Evolutionary conservation across 371 early-diverging fungal species (phyloP).

Genomic region (Actinomortierella ambigua): DNA sequence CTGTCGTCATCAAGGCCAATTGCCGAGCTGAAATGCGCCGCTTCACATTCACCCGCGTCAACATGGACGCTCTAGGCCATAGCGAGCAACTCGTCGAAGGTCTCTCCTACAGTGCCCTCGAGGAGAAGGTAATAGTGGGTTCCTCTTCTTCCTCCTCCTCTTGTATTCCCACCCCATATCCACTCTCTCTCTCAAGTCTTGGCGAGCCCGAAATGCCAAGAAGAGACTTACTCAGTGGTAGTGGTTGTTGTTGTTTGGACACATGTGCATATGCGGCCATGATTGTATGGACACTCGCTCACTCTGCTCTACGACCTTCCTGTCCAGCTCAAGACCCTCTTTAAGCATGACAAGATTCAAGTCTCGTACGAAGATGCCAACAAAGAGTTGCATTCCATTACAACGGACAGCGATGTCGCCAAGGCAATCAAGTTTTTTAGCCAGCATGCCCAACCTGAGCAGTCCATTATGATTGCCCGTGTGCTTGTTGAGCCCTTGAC

Average conservation of each 20-base stretch:
- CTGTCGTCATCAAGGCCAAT: conserved; percentile 4
- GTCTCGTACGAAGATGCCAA: conserved; percentile 28
- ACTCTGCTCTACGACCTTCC: too few species aligned
- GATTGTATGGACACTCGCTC: too few species aligned
- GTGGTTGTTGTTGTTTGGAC: too few species aligned
- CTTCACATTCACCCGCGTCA: conserved; percentile 16
- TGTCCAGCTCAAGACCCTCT: conserved; percentile 23
- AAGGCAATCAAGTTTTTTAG: conserved; percentile 20
- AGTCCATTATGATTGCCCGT: conserved; percentile 28
- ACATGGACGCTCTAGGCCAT: conserved; percentile 9
- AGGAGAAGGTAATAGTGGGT: too few species aligned
- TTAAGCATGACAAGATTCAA: conserved; percentile 18
- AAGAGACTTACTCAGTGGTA: too few species aligned
- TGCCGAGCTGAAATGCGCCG: conserved; percentile 13
- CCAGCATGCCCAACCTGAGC: conserved; percentile 18
- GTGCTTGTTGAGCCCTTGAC: conserved; percentile 33
- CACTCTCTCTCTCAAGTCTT: too few species aligned
- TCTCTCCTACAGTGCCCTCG: neutral
- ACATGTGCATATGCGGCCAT: too few species aligned
- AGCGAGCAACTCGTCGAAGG: neutral
- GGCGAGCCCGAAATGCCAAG: too few species aligned
- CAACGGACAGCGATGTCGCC: conserved; percentile 23
- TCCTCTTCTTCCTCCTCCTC: too few species aligned
- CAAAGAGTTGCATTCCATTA: conserved; percentile 15
- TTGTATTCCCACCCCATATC: too few species aligned